phyloP scores from a whole-genome alignment of 768 basidiomycete genomes.

The Termitomyces sp. region DNA sequence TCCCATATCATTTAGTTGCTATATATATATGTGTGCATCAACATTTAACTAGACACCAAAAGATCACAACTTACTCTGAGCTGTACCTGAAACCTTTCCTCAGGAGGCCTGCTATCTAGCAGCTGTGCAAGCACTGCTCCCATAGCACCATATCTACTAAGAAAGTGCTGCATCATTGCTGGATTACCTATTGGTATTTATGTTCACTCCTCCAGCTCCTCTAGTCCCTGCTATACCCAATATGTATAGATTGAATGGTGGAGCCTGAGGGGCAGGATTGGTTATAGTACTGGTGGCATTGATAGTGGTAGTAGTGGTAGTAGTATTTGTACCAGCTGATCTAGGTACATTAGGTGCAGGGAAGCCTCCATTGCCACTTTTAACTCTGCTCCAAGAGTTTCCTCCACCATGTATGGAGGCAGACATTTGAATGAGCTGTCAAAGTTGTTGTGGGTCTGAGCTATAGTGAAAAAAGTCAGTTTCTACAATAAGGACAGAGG shows the following conservation, averaged over 20 bases:
- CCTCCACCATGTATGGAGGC: constrained; percentile 33
- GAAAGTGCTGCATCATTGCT: constrained; percentile 38
- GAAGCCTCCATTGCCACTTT: constrained; percentile 31
- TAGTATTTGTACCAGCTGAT: constrained; percentile 17
- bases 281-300: constrained; percentile 17
- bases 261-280: constrained; percentile 15
- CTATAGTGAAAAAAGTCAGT: constrained; percentile 22
- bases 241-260: constrained; percentile 18
- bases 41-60: background rate
- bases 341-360: constrained; percentile 59
- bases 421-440: constrained; percentile 74
- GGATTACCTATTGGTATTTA: constrained; percentile 28
- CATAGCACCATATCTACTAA: constrained; percentile 26
- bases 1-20: constrained; percentile 96
- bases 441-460: constrained; percentile 73
- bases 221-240: background rate
- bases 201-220: constrained; percentile 10
- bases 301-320: background rate
- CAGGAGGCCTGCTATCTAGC: constrained; percentile 69
- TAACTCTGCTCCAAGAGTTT: constrained; percentile 9
- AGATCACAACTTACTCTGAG: constrained; percentile 50
- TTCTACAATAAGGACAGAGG: background rate
- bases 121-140: constrained; percentile 39
- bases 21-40: background rate
- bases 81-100: constrained; percentile 90